Evolutionary conservation across 1,284 basidiomycete genomes (phyloP).

Genomic region (Taiwanofungus camphoratus): DNA sequence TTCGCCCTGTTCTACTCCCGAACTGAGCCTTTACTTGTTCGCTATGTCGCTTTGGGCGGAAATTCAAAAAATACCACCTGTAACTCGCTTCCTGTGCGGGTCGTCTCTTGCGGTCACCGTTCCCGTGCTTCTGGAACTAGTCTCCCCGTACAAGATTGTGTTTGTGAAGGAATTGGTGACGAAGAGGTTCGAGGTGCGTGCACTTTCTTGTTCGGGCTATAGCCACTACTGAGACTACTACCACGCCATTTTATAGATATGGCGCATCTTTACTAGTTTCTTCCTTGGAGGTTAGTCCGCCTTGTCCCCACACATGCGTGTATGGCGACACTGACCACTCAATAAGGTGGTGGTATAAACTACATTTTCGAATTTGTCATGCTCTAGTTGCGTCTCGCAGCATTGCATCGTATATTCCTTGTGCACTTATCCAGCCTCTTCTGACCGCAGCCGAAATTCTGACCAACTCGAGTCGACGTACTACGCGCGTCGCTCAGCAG

Average conservation of each 20-base stretch:
- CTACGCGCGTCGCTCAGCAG: constrained; percentile 55
- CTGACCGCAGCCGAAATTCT: constrained; percentile 48
- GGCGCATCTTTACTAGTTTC: constrained; percentile 75
- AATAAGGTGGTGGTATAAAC: constrained; percentile 46
- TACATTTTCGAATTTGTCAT: constrained; percentile 73
- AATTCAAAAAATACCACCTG: constrained; percentile 78
- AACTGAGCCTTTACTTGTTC: not conserved
- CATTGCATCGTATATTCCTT: not conserved
- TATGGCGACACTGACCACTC: not conserved
- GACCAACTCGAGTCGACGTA: constrained; percentile 59
- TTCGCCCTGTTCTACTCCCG: not conserved
- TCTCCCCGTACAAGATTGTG: constrained; percentile 50
- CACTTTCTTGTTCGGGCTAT: too few species aligned
- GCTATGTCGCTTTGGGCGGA: constrained; percentile 39
- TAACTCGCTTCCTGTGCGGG: constrained; percentile 68
- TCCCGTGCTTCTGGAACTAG: constrained; percentile 52
- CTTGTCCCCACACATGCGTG: not conserved
- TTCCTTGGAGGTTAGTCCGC: constrained; percentile 67
- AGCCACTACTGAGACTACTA: too few species aligned
- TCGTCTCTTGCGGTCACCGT: constrained; percentile 61
- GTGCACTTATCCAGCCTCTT: not conserved
- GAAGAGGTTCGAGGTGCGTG: constrained; percentile 47
- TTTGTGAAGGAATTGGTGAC: constrained; percentile 50
- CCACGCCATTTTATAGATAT: too few species aligned
- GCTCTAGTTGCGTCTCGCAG: constrained; percentile 53